Base-by-base conservation (phyloP, 371 early-diverging fungal species). In the Mucor racemosus region DNA sequence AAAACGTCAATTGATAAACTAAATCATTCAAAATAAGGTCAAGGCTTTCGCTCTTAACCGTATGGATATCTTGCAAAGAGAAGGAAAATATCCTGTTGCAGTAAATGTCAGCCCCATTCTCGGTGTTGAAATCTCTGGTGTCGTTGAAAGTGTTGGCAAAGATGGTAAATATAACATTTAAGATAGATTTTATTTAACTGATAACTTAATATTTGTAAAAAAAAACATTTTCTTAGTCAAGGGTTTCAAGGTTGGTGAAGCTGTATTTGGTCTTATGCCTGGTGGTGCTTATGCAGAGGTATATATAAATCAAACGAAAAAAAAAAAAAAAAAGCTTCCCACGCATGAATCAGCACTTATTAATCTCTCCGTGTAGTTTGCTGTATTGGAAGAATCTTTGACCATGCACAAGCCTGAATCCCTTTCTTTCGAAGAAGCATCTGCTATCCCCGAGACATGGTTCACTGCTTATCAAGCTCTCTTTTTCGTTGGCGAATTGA, bases 401-500 rank as follows among this genome's bases (percentile, higher is more conserved):
- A 86, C 89, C 1, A 87, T 90, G 66, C 78, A 68, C n/a, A 85
- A 90, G 36, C 90, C 91, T 9, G 81, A 84, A 4, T 34, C 41
- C 14, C 53, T 91, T 26, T 71, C 83, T 0, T 88, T 86, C 76
- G 84, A 87, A 69, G 69, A 87, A 67, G 94, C 91, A 5, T 82
- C 94, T 11, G 88, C 91, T 5, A 83, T 94, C 34, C 93, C 93
- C 13, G 94, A 92, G 59, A 78, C 78, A 40, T 92, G 88, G 88
- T 90, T 89, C 72, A 92, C 93, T n/a, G 93, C 93, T 3, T 91
- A 87, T 68, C 92, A 94, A 76, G 91, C 91, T 0, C 73, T 94
- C 31, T 83, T 84, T 59, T 80, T 79, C 56, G 86, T 92, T 50
- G 86, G 83, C 58, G 70, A 82, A 7, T 42, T 92, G 35, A 60